Conservation (phyloP, 2,329 filamentous ascomycete species). For the Verticillium longisporum region DNA sequence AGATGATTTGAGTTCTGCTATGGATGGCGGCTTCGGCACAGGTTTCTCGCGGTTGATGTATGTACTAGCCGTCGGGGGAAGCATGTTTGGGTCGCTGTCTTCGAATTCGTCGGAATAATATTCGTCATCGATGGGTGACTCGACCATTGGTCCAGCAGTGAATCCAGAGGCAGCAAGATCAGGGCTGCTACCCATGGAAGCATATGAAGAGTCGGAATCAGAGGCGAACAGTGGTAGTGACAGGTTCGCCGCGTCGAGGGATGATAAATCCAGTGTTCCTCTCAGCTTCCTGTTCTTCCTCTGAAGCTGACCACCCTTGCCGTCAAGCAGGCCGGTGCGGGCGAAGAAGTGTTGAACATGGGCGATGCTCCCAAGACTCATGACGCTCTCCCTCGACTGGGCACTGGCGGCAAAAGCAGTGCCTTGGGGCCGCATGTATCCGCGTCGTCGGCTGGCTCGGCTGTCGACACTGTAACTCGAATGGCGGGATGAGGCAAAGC, state of each 20-base stretch:
- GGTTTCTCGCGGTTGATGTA: constrained; percentile 82
- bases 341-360: constrained; percentile 99
- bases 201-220: constrained; percentile 53
- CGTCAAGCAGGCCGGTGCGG: constrained; percentile 84
- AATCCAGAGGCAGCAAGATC: constrained; percentile 38
- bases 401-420: constrained; percentile 89
- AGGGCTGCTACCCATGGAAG: constrained; percentile 53
- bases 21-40: constrained; percentile 76
- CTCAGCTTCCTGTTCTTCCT: constrained; percentile 60
- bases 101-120: constrained; percentile 55
- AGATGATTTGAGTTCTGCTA: constrained; percentile 64
- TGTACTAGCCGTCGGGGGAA: constrained; percentile 95
- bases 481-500: constrained; percentile 31
- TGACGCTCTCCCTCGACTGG: constrained; percentile 83
- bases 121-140: constrained; percentile 40
- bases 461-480: constrained; percentile 38
- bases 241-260: constrained; percentile 31
- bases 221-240: constrained; percentile 33
- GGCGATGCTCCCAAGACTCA: constrained; percentile 93
- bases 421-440: constrained; percentile 81
- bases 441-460: constrained; percentile 51
- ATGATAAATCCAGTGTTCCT: constrained; percentile 51
- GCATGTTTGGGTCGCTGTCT: constrained; percentile 67
- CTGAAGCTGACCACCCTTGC: constrained; percentile 81
- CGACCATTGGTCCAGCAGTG: constrained; percentile 30